Evolutionary conservation across 805 yeast genomes (phyloP).

Genomic region (Wickerhamiella slavikovae): DNA sequence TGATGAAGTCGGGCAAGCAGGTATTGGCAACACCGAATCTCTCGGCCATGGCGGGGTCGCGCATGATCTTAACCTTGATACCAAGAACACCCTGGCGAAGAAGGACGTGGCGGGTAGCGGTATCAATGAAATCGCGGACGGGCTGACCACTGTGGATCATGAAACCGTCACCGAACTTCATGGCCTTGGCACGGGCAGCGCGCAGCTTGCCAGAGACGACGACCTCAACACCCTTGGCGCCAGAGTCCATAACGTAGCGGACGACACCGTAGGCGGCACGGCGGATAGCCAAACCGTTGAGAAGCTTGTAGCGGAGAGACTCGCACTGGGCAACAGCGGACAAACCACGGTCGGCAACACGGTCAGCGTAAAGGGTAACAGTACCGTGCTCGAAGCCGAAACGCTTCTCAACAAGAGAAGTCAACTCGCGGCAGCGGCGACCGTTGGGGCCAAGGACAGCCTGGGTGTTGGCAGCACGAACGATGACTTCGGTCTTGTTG

Average conservation of each 20-base stretch:
- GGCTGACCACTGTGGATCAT: constrained; percentile 99
- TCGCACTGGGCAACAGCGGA: constrained; percentile 99
- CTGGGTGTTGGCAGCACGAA: constrained; percentile 98
- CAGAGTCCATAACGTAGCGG: constrained; percentile 99
- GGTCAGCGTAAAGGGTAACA: constrained; percentile 90
- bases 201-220: constrained; percentile 98
- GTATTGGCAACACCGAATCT: constrained; percentile 21
- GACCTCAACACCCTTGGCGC: constrained; percentile 99
- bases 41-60: constrained; percentile 55
- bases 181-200: constrained; percentile 99
- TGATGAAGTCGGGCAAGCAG: constrained; percentile 87
- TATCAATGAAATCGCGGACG: constrained; percentile 93
- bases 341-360: constrained; percentile 98
- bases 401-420: constrained; percentile 95
- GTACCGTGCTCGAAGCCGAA: constrained; percentile 89
- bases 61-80: constrained; percentile 98
- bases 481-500: constrained; percentile 92
- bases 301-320: constrained; percentile 93
- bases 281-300: constrained; percentile 98
- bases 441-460: constrained; percentile 99
- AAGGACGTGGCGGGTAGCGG: constrained; percentile 98
- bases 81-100: constrained; percentile 99
- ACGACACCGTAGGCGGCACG: constrained; percentile 99
- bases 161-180: constrained; percentile 99
- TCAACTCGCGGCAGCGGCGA: constrained; percentile 98